Evolutionary conservation across 768 basidiomycete species (phyloP), one percentile per base, ranked within the genome.

Genomic region (Xerocomus brunneocitrinus): DNA sequence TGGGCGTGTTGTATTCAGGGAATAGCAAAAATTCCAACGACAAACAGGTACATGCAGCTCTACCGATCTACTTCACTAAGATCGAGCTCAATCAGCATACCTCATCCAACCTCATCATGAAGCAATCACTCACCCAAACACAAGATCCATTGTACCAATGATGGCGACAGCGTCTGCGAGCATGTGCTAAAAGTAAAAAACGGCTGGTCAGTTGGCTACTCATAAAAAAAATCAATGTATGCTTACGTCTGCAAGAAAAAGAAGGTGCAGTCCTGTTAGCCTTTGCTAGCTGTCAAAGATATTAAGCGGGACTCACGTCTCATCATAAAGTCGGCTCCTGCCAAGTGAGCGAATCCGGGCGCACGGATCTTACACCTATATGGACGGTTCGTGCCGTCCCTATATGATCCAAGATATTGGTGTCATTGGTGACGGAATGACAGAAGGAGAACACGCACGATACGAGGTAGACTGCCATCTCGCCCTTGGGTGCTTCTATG

Each of bases 391-490:
- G 91, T 83, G 46, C 95, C 95, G 72, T 98, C 95, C 58, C 89
- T 91, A 54, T 13, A 25, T 27, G 1, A 41, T 22, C 12, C 38
- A 41, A 30, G 3, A 16, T 13, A 28, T 63, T n/a, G 10, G 10
- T 57, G 3, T 24, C 7, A 36, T 8, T 13, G 4, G 30, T 24
- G 25, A 39, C 2, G n/a, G 5, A 4, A 35, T 0, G 5, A 42
- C 3, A 8, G 13, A 5, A 28, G 38, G 24, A 38, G 4, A 25
- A 30, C 30, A 80, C 87, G 63, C 62, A 89, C 83, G 94, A 97
- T 57, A 99, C 93, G 48, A 99, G 85, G 76, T 95, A 99, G 43
- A 99, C 95, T 60, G 79, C 95, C 94, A 98, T 98, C 74, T 98
- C 95, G 58, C 95, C 95, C 74, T 99, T 98, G 42, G 95, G 95